Percentiles rank a stretch among this genome's conserved stretches.
phyloP scores from a whole-genome alignment of 768 basidiomycete species.

The Mycena galericulata region DNA sequence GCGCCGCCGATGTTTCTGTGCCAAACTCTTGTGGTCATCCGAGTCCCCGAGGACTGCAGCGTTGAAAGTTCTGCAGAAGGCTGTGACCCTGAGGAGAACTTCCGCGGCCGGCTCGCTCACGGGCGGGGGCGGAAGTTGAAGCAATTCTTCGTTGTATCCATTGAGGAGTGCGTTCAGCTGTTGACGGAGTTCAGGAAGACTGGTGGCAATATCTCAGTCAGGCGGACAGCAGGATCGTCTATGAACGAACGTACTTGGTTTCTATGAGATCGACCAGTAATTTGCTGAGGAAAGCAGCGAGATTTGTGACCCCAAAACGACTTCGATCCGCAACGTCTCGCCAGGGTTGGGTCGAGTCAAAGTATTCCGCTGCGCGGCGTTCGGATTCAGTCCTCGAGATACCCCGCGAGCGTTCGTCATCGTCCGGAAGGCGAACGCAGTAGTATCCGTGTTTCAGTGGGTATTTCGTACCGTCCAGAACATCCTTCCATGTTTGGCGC shows the following conservation, averaged over 20 bases:
- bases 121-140: constrained; percentile 53
- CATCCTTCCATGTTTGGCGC: constrained; percentile 59
- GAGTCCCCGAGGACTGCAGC: constrained; percentile 44
- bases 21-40: constrained; percentile 47
- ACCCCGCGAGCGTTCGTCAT: constrained; percentile 58
- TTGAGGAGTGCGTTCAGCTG: constrained; percentile 56
- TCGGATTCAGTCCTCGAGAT: constrained; percentile 53
- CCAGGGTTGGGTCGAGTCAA: constrained; percentile 66
- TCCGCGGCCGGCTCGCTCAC: constrained; percentile 57
- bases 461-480: constrained; percentile 62
- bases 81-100: constrained; percentile 55
- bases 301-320: constrained; percentile 67
- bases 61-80: constrained; percentile 57
- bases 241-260: constrained; percentile 55
- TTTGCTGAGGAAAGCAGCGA: constrained; percentile 64
- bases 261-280: constrained; percentile 67
- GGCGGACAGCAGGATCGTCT: neutral
- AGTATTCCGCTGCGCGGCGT: constrained; percentile 55
- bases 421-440: constrained; percentile 74
- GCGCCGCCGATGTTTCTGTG: constrained; percentile 47
- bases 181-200: constrained; percentile 59
- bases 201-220: constrained; percentile 40
- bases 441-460: constrained; percentile 69
- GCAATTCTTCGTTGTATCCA: constrained; percentile 47
- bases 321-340: constrained; percentile 52